Conservation (phyloP, 257 asterid genomes). For the Solanum dulcamara region DNA sequence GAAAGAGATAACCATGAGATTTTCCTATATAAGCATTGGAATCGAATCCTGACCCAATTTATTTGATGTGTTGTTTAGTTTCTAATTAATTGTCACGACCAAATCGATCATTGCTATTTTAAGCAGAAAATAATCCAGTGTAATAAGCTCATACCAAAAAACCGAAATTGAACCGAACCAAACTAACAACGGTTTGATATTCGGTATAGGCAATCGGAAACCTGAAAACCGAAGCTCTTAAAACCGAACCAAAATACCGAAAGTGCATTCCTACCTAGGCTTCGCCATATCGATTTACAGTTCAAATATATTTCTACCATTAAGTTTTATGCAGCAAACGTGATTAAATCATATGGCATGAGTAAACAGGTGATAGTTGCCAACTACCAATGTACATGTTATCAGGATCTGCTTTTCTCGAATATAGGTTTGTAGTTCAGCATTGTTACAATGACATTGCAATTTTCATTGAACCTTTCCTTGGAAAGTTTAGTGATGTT, state of each 20-base stretch:
- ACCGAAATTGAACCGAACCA: not conserved
- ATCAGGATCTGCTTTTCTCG: not conserved
- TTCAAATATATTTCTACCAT: not conserved
- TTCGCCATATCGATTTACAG: not conserved
- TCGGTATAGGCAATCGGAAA: not conserved
- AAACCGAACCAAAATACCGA: not conserved
- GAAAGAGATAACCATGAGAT: not conserved
- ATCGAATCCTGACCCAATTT: not conserved
- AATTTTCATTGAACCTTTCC: not conserved
- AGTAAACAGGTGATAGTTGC: not conserved
- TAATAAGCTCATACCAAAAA: not conserved
- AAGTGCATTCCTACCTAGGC: not conserved
- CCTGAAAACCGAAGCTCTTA: not conserved
- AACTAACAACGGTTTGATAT: not conserved
- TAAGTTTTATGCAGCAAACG: not conserved
- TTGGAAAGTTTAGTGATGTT: not conserved
- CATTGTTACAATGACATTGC: not conserved
- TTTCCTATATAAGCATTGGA: not conserved
- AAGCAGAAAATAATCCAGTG: not conserved
- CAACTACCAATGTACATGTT: not conserved
- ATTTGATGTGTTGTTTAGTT: not conserved
- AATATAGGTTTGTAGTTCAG: not conserved
- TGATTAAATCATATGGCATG: not conserved
- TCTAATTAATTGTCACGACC: not conserved
- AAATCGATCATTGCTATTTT: not conserved